phyloP scores from a whole-genome alignment of 73 alveolate species.

The Symbiodinium natans region DNA sequence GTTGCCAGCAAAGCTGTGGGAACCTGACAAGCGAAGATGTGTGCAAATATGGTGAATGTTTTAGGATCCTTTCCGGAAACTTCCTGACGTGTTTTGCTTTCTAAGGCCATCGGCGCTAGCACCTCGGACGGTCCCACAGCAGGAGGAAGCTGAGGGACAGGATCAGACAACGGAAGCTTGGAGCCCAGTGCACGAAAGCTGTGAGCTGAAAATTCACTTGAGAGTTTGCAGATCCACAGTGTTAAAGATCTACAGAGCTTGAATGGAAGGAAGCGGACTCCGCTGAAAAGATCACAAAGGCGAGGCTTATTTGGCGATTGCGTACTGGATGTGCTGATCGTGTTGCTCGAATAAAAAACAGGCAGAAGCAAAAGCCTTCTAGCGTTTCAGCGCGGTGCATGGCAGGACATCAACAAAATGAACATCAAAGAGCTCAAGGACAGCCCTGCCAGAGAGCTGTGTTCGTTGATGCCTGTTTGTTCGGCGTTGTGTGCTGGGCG shows the following conservation, averaged over 20 bases:
- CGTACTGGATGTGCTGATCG: no score
- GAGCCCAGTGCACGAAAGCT: no score
- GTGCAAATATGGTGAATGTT: not conserved
- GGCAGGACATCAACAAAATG: constrained; percentile 58
- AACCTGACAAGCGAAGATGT: not conserved
- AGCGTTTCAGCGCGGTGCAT: no score
- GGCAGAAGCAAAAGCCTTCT: no score
- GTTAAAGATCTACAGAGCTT: no score
- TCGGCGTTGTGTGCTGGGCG: not conserved
- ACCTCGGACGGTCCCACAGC: not conserved
- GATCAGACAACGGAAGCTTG: not conserved
- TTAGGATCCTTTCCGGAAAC: not conserved
- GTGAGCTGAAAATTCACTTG: no score
- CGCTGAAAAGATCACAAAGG: not conserved
- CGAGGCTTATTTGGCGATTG: no score
- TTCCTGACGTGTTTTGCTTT: not conserved
- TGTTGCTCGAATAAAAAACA: no score
- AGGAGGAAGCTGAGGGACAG: constrained; percentile 34
- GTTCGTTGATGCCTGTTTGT: not conserved
- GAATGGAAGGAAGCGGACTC: not conserved
- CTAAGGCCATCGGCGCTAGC: constrained; percentile 8
- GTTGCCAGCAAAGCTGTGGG: constrained; percentile 62
- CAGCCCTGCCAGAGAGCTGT: not conserved
- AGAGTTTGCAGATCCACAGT: no score
- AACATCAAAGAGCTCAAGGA: constrained; percentile 82